Percentiles rank a stretch among this genome's conserved stretches.
Evolutionary conservation across 176 grass and related monocot genomes (phyloP).

Genomic region (Carex scoparia): DNA sequence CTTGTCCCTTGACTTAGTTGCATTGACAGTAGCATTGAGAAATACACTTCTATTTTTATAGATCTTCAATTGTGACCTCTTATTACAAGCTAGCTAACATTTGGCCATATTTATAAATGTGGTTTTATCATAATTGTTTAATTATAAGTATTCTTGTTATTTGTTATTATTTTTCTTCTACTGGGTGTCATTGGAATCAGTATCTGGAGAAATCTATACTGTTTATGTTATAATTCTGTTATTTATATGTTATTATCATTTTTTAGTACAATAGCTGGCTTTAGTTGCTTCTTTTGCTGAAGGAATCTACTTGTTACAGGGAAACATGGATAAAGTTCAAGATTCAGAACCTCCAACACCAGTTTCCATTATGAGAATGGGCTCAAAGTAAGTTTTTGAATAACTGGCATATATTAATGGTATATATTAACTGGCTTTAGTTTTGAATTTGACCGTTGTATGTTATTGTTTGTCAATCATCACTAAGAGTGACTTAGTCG

Average conservation of each 20-base stretch:
- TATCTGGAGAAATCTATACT: background rate
- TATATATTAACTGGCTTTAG: no score
- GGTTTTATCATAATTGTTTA: background rate
- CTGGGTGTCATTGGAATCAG: background rate
- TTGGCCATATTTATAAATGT: background rate
- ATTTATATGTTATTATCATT: background rate
- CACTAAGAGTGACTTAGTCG: slow-evolving; percentile 9
- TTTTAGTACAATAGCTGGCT: slow-evolving; percentile 8
- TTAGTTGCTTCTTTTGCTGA: slow-evolving; percentile 20
- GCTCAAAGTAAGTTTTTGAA: slow-evolving; percentile 58
- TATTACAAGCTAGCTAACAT: background rate
- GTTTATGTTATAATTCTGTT: background rate
- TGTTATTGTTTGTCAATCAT: slow-evolving; percentile 4
- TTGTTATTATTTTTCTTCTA: background rate
- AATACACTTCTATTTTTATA: background rate
- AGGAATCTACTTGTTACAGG: slow-evolving; percentile 48
- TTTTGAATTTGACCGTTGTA: background rate
- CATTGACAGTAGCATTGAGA: background rate
- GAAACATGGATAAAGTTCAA: slow-evolving; percentile 71
- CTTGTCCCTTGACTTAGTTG: background rate
- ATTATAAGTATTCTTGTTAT: background rate
- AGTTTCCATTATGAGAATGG: slow-evolving; percentile 64
- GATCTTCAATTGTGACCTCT: background rate
- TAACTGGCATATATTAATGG: background rate
- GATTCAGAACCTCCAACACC: slow-evolving; percentile 82